Evolutionary conservation across 768 basidiomycete genomes (phyloP), one percentile per base, ranked within the genome.

Genomic region (Boletales sp.): DNA sequence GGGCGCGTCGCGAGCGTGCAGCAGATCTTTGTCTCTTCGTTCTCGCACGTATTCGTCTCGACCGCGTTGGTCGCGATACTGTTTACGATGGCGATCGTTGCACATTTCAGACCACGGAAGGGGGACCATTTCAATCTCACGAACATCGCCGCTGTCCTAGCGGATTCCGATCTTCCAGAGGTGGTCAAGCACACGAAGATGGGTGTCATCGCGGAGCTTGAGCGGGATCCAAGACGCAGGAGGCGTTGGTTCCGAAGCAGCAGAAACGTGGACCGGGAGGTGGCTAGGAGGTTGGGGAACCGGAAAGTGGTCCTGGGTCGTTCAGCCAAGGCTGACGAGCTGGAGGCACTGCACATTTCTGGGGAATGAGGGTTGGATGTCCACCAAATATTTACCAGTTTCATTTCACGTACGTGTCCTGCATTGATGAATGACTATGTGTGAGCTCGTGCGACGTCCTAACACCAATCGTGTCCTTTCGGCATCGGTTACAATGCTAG

Each of bases 91-190:
- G 50, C 47, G 13, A 10, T 37, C 9, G 29, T 5, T n/a, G 42
- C 54, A 12, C 10, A 55, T 34, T 56, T 56, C 38, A 43, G 51
- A 39, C 38, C 11, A n/a, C 37, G 55, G 21, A 49, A 37, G 35
- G 56, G 54, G 3, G 39, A 50, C 5, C 50, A 47, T 15, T 57
- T 56, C 51, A 52, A 52, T 17, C 54, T 52, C 21, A 55, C 54
- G 2, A 57, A 50, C 32, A 9, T 57, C 2, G 48, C 56, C 18
- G 50, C 50, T 1, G 56, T 46, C 5, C 24, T 56, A 35, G 54
- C 50, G 19, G 51, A 44, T 18, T 50, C 56, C 2, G 42, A 56
- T 12, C 31, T 52, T 7, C 40, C 56, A 31, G 14, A 19, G n/a
- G 21, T 35, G 27, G 50, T 18, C 37, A 57, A 52, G 35, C 43